phyloP scores from a whole-genome alignment of 75 land plant species.

The Cryptomeria japonica region DNA sequence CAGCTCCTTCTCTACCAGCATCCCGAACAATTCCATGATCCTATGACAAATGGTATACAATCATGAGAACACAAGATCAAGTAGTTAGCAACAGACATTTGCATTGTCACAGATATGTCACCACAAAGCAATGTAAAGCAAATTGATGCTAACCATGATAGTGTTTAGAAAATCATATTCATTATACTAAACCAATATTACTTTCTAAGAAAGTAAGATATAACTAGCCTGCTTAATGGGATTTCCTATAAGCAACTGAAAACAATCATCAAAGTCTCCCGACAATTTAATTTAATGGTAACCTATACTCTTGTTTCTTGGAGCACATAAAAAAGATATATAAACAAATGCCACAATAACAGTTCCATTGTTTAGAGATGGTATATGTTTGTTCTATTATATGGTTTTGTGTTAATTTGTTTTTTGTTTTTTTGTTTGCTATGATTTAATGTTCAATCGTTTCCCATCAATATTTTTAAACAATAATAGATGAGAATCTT shows the following conservation, averaged over 20 bases:
- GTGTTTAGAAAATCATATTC: not conserved
- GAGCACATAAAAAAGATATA: not conserved
- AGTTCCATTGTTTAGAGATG: not conserved
- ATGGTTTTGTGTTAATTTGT: no score
- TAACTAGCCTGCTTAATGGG: not conserved
- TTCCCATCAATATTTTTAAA: no score
- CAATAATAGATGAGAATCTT: no score
- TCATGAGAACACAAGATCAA: not conserved
- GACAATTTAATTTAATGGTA: not conserved
- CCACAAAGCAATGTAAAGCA: not conserved
- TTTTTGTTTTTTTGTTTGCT: no score
- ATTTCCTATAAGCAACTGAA: not conserved
- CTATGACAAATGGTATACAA: conserved; percentile 21
- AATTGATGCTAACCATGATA: not conserved
- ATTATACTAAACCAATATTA: not conserved
- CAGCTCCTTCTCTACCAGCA: conserved; percentile 66
- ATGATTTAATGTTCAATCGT: no score
- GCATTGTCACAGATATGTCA: not conserved
- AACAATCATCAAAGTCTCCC: not conserved
- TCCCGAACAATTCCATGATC: conserved; percentile 90
- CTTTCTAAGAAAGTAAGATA: not conserved
- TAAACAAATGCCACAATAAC: not conserved
- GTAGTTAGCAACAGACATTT: not conserved
- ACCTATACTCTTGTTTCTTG: not conserved
- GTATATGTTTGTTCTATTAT: no score